phyloP scores from a whole-genome alignment of 1,284 basidiomycete species.

The Rhodotorula sp. region DNA sequence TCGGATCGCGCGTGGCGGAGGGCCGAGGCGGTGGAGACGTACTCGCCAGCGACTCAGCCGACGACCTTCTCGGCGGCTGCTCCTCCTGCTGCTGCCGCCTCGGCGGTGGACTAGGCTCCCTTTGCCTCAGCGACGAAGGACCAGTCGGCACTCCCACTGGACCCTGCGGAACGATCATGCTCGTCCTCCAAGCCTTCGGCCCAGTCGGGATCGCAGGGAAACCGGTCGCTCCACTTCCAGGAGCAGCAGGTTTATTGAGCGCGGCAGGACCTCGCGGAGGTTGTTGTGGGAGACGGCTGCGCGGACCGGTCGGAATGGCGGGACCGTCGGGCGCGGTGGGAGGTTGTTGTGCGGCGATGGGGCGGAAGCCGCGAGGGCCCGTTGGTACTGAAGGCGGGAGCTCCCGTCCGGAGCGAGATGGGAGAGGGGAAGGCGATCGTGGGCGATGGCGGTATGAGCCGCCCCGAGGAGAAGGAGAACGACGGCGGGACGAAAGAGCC shows the following conservation, averaged over 20 bases:
- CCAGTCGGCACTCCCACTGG: not conserved
- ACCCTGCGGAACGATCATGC: not conserved
- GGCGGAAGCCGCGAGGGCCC: slow-evolving; percentile 18
- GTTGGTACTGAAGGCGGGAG: not conserved
- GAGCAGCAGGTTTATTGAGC: not conserved
- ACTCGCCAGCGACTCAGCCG: not conserved
- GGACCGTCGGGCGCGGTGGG: not conserved
- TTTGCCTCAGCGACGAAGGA: not conserved
- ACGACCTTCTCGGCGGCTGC: not conserved
- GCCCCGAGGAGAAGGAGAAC: not conserved
- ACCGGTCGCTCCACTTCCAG: too few species aligned
- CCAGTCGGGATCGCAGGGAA: slow-evolving; percentile 3
- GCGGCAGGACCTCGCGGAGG: too few species aligned
- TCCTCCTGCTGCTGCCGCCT: not conserved
- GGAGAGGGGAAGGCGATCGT: not conserved
- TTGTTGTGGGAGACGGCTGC: too few species aligned
- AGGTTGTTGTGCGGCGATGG: not conserved
- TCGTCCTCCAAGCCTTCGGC: slow-evolving; percentile 25
- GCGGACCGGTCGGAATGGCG: not conserved
- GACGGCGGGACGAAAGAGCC: not conserved
- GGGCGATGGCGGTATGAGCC: not conserved
- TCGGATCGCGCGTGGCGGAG: not conserved
- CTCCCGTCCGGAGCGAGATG: too few species aligned
- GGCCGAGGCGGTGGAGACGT: not conserved
- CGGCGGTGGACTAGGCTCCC: too few species aligned